These are phyloP conservation scores for Mycena chlorophos DNA, from an alignment of 768 basidiomycete species.

Conservation along the genomic window DNA sequence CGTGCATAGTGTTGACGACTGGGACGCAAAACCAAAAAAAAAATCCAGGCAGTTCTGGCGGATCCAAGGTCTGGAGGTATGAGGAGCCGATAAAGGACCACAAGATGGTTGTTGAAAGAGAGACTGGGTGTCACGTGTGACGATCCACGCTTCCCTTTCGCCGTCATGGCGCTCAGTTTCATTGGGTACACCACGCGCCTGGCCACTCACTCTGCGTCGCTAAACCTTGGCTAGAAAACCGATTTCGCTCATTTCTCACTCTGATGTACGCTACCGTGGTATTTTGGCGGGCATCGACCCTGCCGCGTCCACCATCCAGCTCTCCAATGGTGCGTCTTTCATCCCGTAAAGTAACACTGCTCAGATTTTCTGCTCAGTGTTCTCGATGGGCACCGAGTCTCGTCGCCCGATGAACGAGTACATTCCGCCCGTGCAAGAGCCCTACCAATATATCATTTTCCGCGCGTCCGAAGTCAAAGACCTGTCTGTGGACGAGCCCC, in stretches of 20 bases:
- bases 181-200: no score
- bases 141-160: no score
- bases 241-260: conserved; percentile 87
- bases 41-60: no score
- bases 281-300: conserved; percentile 87
- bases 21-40: no score
- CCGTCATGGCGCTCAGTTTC: no score
- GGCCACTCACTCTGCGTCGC: no score
- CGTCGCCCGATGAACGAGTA: conserved; percentile 75
- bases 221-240: no score
- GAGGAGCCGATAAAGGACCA: no score
- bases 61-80: no score
- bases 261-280: conserved; percentile 87
- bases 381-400: conserved; percentile 86
- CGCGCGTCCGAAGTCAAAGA: conserved; percentile 89
- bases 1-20: no score
- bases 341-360: background rate
- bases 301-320: conserved; percentile 80
- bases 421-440: conserved; percentile 80
- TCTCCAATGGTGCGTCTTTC: conserved; percentile 70
- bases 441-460: conserved; percentile 89
- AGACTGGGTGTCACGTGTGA: no score
- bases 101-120: no score
- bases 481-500: conserved; percentile 75
- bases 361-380: conserved; percentile 48